Conservation (phyloP, 768 basidiomycete genomes). For the Amyloporia xantha region DNA sequence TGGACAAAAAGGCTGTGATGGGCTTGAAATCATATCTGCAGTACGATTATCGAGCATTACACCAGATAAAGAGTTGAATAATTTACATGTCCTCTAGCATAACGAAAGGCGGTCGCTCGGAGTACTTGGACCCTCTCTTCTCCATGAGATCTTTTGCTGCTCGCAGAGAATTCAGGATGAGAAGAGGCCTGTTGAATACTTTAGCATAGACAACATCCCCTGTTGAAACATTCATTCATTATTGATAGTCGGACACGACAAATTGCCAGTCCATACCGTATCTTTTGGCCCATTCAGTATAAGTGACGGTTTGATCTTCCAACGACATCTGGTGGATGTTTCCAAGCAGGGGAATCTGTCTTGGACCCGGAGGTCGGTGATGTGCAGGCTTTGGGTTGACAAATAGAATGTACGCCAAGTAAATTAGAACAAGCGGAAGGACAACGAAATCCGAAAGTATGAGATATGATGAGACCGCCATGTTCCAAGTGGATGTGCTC, state of each 20-base stretch:
- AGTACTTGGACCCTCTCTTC: conserved; percentile 20
- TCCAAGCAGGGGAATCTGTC: conserved; percentile 23
- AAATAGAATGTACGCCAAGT: too few relatives aligned
- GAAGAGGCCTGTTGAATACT: conserved; percentile 8
- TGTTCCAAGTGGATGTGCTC: too few relatives aligned
- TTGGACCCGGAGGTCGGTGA: conserved; percentile 29
- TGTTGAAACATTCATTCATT: neutral
- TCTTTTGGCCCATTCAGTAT: conserved; percentile 21
- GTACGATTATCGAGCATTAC: conserved; percentile 9
- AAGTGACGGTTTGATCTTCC: conserved; percentile 18
- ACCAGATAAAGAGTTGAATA: neutral
- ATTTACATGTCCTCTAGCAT: conserved; percentile 18
- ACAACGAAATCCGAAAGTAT: too few relatives aligned
- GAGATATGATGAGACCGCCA: too few relatives aligned
- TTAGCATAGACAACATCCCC: conserved; percentile 16
- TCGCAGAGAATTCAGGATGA: conserved; percentile 18
- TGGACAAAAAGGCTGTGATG: conserved; percentile 11
- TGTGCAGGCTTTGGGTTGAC: too few relatives aligned
- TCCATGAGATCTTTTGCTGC: conserved; percentile 20
- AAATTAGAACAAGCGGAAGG: too few relatives aligned
- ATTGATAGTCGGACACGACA: neutral
- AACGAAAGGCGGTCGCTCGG: conserved; percentile 15
- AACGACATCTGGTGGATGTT: conserved; percentile 24
- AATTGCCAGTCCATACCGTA: conserved; percentile 19
- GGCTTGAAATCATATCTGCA: neutral